Evolutionary conservation across 1,139 yeast genomes (phyloP), one percentile per base, ranked within the genome.

Genomic region (Kluyveromyces marxianus): DNA sequence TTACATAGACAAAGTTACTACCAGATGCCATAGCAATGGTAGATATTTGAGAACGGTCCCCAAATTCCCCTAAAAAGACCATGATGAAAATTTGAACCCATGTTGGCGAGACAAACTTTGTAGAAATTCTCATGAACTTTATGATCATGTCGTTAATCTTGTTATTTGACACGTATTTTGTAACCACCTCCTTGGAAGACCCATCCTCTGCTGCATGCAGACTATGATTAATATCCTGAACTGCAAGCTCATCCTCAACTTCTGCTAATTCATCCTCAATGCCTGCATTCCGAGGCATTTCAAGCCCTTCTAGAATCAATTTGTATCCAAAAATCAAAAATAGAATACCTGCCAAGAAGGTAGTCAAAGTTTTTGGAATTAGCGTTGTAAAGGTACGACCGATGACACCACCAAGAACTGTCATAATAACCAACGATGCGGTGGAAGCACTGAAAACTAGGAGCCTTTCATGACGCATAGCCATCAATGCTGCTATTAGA

Each of bases 21-120:
- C 97, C 97, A 1, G 98, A 96, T 42, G 97, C 97, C 95, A 92
- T 85, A 44, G 98, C 98, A 59, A 92, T 89, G 37, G 97, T 94
- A 35, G 97, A 96, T 46, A 92, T 88, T 69, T 92, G 99, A 10
- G 97, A 89, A 60, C 98, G 81, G 66, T 92, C 99, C 43, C 99
- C 99, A 95, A 97, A 89, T 70, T 92, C 99, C 48, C 97, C 98
- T 47, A 92, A 71, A 65, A 94, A 94, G 2, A 96, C 88, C 97
- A 94, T 90, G 45, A 83, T 81, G 63, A 92, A 92, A 4, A 92
- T 94, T 69, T 92, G 97, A 55, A 90, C 84, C 90, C 96, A 92
- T 14, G 82, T 70, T 2, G 98, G 98, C 4, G 96, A 84, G 45
- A 92, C 71, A 14, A 89, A 69, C 50, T 81, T 76, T 2, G 79